A percentile compares a stretch with the other conserved stretches of the same genome.
Evolutionary conservation across 2,329 filamentous ascomycete species (phyloP).

Genomic region (Diaporthe ampelina): DNA sequence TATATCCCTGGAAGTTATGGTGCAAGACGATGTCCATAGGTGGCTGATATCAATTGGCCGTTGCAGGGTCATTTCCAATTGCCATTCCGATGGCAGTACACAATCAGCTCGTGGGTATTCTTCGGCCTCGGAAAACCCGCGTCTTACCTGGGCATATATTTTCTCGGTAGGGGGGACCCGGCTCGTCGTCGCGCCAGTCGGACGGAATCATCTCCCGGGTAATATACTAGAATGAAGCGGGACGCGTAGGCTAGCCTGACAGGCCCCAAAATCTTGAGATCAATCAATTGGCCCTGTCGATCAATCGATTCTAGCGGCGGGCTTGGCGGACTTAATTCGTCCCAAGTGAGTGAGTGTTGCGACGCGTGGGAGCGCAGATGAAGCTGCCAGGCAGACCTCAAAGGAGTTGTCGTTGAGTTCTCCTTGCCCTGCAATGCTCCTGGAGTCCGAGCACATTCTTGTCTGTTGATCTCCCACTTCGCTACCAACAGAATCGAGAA

Average conservation of each 20-base stretch:
- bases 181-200: background rate
- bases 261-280: slow-evolving; percentile 1
- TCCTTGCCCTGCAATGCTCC: too few relatives aligned
- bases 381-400: background rate
- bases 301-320: slow-evolving; percentile 12
- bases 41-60: background rate
- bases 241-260: background rate
- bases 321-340: background rate
- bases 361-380: background rate
- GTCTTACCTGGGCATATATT: background rate
- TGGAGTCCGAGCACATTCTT: background rate
- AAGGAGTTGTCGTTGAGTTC: background rate
- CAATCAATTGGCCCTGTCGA: slow-evolving; percentile 18
- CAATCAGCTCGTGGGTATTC: background rate
- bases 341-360: background rate
- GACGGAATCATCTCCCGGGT: slow-evolving; percentile 13
- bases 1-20: background rate
- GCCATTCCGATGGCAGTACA: background rate
- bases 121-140: slow-evolving; percentile 8
- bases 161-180: background rate
- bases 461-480: slow-evolving; percentile 7
- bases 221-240: background rate
- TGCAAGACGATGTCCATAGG: background rate
- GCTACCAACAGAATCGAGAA: background rate
- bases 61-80: background rate